Evolutionary conservation across 2,329 filamentous ascomycete genomes (phyloP).

Genomic region (Neopestalotiopsis sp.): DNA sequence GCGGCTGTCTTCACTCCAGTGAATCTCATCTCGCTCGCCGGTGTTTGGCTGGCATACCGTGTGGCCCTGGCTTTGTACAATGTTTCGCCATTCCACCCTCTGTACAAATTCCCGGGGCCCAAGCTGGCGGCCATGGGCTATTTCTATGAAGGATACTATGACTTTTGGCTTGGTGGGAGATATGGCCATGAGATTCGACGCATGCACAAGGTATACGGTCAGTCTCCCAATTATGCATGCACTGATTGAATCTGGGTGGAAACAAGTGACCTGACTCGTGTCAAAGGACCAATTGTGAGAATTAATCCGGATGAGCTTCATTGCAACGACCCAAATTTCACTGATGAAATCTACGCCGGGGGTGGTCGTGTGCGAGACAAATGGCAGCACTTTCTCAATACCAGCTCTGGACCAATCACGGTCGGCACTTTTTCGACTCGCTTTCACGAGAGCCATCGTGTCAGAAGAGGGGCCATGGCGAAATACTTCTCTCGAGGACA

Average conservation of each 20-base stretch:
- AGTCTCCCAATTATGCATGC: neutral
- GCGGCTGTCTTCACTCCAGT: neutral
- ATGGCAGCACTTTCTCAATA: neutral
- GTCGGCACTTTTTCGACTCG: slow-evolving; percentile 27
- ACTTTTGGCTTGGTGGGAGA: slow-evolving; percentile 23
- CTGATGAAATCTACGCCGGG: slow-evolving; percentile 43
- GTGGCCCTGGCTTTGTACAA: slow-evolving; percentile 30
- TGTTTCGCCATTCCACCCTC: slow-evolving; percentile 27
- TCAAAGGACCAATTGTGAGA: slow-evolving; percentile 22
- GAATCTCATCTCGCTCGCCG: slow-evolving; percentile 22
- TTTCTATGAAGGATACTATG: slow-evolving; percentile 28
- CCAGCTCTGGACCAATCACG: neutral
- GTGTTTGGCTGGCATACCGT: slow-evolving; percentile 35
- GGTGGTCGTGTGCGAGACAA: slow-evolving; percentile 27
- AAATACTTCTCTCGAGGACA: slow-evolving; percentile 37
- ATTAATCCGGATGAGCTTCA: slow-evolving; percentile 31
- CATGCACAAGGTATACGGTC: slow-evolving; percentile 31
- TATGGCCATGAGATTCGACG: slow-evolving; percentile 24
- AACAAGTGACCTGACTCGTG: too few relatives aligned
- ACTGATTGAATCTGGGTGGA: neutral
- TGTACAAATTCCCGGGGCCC: slow-evolving; percentile 28
- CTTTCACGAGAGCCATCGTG: slow-evolving; percentile 33
- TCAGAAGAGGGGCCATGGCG: slow-evolving; percentile 31
- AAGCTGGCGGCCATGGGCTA: slow-evolving; percentile 25
- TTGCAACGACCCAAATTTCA: slow-evolving; percentile 33